These are phyloP conservation scores for Corchorus capsularis DNA, from an alignment of 345 rosid species.

Conservation along the genomic window DNA sequence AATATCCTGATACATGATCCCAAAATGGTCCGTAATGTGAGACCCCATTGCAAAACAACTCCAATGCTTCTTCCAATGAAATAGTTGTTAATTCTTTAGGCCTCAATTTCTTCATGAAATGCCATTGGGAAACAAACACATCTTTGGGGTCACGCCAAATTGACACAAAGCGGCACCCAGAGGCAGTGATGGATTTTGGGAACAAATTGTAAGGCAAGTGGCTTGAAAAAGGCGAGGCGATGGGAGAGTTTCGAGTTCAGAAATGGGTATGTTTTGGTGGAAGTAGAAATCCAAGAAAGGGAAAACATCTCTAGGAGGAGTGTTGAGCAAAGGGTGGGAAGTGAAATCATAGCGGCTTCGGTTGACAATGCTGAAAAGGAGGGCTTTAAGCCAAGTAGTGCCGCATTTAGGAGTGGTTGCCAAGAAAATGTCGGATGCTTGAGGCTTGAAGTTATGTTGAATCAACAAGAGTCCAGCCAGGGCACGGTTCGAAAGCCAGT, in stretches of 20 bases:
- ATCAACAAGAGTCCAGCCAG: conserved; percentile 50
- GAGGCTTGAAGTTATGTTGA: conserved; percentile 39
- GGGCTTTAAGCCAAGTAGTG: conserved; percentile 60
- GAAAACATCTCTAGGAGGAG: conserved; percentile 55
- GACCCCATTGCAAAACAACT: conserved; percentile 20
- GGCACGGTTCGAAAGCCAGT: conserved; percentile 66
- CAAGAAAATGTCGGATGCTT: conserved; percentile 35
- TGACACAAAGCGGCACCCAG: conserved; percentile 12
- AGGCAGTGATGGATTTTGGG: conserved; percentile 25
- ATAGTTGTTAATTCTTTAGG: not conserved
- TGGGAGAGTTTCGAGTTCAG: conserved; percentile 33
- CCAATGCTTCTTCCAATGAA: conserved; percentile 12
- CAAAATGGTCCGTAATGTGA: conserved; percentile 3
- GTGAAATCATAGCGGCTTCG: conserved; percentile 21
- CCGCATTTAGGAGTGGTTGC: conserved; percentile 59
- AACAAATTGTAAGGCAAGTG: conserved; percentile 42
- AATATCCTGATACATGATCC: conserved; percentile 17
- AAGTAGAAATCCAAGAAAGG: conserved; percentile 56
- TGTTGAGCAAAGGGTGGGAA: conserved; percentile 45
- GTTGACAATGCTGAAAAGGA: conserved; percentile 37
- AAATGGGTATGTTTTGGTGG: conserved; percentile 33
- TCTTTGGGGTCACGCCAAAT: conserved; percentile 16
- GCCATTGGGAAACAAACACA: conserved; percentile 16
- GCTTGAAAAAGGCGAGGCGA: conserved; percentile 44
- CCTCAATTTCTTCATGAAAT: conserved; percentile 9